phyloP scores from a whole-genome alignment of 129 eudicot genomes.

The Silybum marianum region DNA sequence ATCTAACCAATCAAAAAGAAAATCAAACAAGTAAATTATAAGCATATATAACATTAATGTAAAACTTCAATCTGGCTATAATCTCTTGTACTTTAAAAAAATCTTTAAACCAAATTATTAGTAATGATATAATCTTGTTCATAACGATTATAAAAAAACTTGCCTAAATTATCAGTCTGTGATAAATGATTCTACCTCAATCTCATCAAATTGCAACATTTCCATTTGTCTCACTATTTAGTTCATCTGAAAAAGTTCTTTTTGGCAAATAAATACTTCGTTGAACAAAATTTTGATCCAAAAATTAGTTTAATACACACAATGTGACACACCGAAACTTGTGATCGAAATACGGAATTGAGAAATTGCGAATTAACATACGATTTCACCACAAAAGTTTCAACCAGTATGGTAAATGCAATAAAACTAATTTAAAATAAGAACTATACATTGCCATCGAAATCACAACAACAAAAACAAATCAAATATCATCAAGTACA shows the following conservation, averaged over 20 bases:
- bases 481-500: background rate
- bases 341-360: background rate
- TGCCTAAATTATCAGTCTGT: background rate
- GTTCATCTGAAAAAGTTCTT: background rate
- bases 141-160: background rate
- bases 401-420: background rate
- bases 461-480: background rate
- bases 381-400: background rate
- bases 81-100: background rate
- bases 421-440: background rate
- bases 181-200: background rate
- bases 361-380: background rate
- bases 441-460: background rate
- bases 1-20: background rate
- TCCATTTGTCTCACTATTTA: background rate
- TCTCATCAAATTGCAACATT: conserved; percentile 3
- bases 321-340: background rate
- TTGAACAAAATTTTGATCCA: background rate
- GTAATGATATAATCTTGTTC: background rate
- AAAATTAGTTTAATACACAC: background rate
- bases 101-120: background rate
- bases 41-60: background rate
- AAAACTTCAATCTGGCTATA: background rate
- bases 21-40: background rate
- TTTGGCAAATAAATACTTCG: background rate